A percentile compares a stretch with the other conserved stretches of the same genome.
Conservation (phyloP, 1,139 yeast species). For the Tardiomyces depauwii region DNA sequence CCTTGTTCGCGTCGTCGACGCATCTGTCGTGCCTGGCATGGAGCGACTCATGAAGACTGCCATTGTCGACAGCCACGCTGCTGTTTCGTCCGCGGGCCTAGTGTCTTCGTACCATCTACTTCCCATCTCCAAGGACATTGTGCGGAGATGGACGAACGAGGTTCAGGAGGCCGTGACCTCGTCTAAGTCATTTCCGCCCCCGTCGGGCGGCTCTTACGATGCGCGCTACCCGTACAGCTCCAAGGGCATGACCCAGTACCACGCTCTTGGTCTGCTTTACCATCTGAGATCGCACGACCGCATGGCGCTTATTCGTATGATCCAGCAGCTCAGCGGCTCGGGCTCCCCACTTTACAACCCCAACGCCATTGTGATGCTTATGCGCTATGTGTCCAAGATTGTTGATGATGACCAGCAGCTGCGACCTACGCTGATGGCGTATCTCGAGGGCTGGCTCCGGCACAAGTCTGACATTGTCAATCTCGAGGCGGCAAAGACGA, state of each 20-base stretch:
- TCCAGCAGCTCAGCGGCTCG: constrained; percentile 55
- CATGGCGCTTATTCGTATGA: constrained; percentile 87
- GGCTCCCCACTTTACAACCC: constrained; percentile 37
- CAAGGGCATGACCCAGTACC: constrained; percentile 69
- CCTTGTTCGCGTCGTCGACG: constrained; percentile 78
- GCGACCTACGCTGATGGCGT: constrained; percentile 40
- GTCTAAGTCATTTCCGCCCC: constrained; percentile 50
- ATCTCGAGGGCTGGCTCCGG: constrained; percentile 59
- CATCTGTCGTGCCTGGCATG: constrained; percentile 85
- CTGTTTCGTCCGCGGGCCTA: constrained; percentile 85
- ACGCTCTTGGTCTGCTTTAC: constrained; percentile 84
- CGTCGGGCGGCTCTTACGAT: constrained; percentile 6
- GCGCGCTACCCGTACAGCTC: not conserved
- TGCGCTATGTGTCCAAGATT: constrained; percentile 68
- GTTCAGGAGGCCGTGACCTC: constrained; percentile 77
- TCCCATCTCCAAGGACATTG: constrained; percentile 84
- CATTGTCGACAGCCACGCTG: constrained; percentile 82
- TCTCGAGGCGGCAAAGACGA: constrained; percentile 84
- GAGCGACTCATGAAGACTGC: constrained; percentile 91
- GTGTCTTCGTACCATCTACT: constrained; percentile 82
- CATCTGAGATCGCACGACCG: constrained; percentile 84
- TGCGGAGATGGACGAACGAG: constrained; percentile 88
- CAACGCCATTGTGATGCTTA: constrained; percentile 69
- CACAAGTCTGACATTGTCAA: constrained; percentile 87
- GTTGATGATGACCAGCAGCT: constrained; percentile 42